Conservation (phyloP, 805 yeast species). For the Pichia rugopelliculosa region DNA sequence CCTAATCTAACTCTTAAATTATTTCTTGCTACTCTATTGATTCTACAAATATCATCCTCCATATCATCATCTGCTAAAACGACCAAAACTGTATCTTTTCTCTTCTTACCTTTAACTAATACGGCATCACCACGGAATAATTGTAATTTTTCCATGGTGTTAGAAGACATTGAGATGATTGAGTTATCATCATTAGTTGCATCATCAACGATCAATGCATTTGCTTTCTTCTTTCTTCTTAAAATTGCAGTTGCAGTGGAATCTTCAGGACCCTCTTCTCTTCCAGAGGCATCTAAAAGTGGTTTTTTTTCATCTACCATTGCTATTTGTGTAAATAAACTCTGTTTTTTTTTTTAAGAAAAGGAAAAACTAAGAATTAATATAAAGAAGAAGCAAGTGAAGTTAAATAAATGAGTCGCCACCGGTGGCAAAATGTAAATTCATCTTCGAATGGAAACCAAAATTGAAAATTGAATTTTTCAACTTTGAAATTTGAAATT, state of each 20-base stretch:
- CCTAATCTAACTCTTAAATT: conserved; percentile 91
- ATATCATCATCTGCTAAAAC: conserved; percentile 95
- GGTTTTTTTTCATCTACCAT: conserved; percentile 27
- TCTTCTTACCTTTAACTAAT: conserved; percentile 93
- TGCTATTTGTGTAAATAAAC: not conserved
- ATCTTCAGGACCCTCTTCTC: conserved; percentile 29
- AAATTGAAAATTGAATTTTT: not conserved
- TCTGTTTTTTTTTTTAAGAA: no score
- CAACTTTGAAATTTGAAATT: no score
- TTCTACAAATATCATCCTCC: conserved; percentile 89
- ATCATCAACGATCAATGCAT: conserved; percentile 88
- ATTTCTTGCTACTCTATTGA: conserved; percentile 94
- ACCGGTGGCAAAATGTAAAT: not conserved
- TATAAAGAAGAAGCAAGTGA: no score
- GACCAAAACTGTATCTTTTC: conserved; percentile 94
- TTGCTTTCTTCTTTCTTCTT: conserved; percentile 96
- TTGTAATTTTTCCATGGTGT: conserved; percentile 91
- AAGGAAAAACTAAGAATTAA: no score
- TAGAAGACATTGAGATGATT: conserved; percentile 88
- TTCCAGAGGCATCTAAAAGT: conserved; percentile 32
- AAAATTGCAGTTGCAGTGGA: conserved; percentile 92
- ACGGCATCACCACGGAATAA: conserved; percentile 98
- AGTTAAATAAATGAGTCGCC: not conserved
- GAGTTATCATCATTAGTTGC: conserved; percentile 97
- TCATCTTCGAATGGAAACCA: no score